Base-by-base conservation (phyloP, 805 yeast species). In the Pichia occidentalis region DNA sequence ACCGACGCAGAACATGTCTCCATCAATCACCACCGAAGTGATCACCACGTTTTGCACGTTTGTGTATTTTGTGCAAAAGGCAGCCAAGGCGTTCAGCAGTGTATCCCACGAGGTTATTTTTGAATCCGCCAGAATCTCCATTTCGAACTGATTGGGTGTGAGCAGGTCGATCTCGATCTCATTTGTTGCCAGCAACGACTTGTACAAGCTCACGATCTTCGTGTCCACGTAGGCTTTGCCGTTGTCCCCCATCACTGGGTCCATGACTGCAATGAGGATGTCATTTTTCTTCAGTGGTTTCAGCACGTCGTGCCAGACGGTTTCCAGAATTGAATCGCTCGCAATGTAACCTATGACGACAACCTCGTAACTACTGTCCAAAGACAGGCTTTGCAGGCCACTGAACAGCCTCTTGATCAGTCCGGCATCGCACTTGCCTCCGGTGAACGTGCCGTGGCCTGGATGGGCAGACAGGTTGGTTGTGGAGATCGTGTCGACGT, bases 181-280 rank as follows among this genome's bases (percentile, higher is more conserved):
- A 13, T 37, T 28, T 3, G 25, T 30, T 3, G 71, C 71, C 24
- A 81, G 53, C n/a, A 79, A 59, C 10, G 63, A 44, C 47, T 65
- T 63, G 51, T 80, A 80, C 2, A 68, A 56, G 0, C 74, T 73
- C 0, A 80, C 63, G 19, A 79, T 68, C 10, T 63, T 69, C 37
- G 68, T 70, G 41, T 70, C 69, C 1, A 90, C 95, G 55, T 90
- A 90, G 3, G 87, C 59, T 40, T 65, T 70, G 1, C 95, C 96
- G 49, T 85, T 80, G 54, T 90, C 97, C 10, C 97, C 97, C 56
- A 90, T 61, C 1, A 90, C 92, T 1, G 97, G 97, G 56, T 90
- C 97, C 34, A 90, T 56, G 4, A 88, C 68, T 78, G 90, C 77
- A 13, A 72, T 14, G 7, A 30, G 11, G 12, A 20, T 22, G 7